phyloP scores from a whole-genome alignment of 169 alveolate genomes.

The Plasmodium berghei region DNA sequence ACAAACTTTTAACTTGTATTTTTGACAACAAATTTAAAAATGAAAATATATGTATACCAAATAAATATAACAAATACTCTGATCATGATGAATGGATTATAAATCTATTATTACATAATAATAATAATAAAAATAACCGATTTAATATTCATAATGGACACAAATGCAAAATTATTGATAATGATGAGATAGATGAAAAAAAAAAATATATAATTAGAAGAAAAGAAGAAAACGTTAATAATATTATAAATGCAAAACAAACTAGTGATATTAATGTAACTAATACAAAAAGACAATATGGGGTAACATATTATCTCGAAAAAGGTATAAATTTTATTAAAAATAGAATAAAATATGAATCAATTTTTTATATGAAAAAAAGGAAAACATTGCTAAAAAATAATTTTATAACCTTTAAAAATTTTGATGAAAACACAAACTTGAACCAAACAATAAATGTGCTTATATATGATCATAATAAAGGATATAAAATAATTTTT shows the following conservation, averaged over 20 bases:
- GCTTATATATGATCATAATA: slow-evolving; percentile 33
- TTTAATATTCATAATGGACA: background rate
- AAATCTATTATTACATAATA: slow-evolving; percentile 37
- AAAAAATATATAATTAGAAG: background rate
- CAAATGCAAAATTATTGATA: background rate
- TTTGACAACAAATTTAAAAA: slow-evolving; percentile 31
- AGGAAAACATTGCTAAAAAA: slow-evolving; percentile 24
- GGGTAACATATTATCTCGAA: background rate
- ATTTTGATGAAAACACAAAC: slow-evolving; percentile 18
- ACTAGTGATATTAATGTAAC: background rate
- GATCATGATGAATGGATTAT: slow-evolving; percentile 36
- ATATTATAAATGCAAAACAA: background rate
- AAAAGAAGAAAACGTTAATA: background rate
- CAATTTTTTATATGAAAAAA: slow-evolving; percentile 36
- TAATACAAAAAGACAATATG: background rate
- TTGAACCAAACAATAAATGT: slow-evolving; percentile 51
- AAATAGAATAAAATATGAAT: slow-evolving; percentile 33
- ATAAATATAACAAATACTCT: slow-evolving; percentile 10
- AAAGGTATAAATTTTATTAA: background rate
- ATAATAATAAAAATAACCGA: background rate
- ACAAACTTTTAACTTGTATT: slow-evolving; percentile 52
- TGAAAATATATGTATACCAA: slow-evolving; percentile 31
- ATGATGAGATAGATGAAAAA: background rate
- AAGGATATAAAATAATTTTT: slow-evolving; percentile 35
- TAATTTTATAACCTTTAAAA: slow-evolving; percentile 47